These are phyloP conservation scores for Hemerocallis citrina DNA, from an alignment of 106 monocot species.

Conservation along the genomic window DNA sequence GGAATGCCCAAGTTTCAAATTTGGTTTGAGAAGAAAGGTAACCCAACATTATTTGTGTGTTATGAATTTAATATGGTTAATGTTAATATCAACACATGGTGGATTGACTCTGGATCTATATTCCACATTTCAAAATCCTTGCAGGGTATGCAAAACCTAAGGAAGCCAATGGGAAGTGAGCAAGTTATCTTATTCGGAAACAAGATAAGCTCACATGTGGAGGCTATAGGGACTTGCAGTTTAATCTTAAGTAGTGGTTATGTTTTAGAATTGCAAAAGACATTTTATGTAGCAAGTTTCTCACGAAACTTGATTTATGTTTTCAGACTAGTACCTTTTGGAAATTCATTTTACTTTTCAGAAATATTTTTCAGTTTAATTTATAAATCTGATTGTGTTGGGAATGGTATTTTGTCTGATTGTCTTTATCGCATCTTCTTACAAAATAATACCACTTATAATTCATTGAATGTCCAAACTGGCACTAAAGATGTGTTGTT, in stretches of 20 bases:
- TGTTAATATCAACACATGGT: neutral
- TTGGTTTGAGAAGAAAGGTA: conserved; percentile 1
- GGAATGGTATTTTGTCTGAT: no score
- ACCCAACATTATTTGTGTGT: neutral
- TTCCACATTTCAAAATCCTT: neutral
- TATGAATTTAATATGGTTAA: conserved; percentile 1
- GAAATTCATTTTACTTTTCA: neutral
- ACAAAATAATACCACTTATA: no score
- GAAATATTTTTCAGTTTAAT: neutral
- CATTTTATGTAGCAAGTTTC: conserved; percentile 3
- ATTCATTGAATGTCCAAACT: neutral
- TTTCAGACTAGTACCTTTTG: neutral
- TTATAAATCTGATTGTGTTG: no score
- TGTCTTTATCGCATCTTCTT: no score
- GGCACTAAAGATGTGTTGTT: no score
- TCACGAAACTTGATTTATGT: neutral
- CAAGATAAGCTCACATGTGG: conserved; percentile 6
- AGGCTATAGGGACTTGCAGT: conserved; percentile 4
- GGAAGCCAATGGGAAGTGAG: neutral
- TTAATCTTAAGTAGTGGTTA: neutral
- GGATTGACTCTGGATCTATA: neutral
- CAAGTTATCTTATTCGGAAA: conserved; percentile 1
- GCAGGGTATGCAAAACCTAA: neutral
- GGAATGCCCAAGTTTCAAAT: neutral
- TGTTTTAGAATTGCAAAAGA: neutral